Evolutionary conservation across 352 stramenopile genomes (phyloP).

Genomic region (Phytophthora cryptogea): DNA sequence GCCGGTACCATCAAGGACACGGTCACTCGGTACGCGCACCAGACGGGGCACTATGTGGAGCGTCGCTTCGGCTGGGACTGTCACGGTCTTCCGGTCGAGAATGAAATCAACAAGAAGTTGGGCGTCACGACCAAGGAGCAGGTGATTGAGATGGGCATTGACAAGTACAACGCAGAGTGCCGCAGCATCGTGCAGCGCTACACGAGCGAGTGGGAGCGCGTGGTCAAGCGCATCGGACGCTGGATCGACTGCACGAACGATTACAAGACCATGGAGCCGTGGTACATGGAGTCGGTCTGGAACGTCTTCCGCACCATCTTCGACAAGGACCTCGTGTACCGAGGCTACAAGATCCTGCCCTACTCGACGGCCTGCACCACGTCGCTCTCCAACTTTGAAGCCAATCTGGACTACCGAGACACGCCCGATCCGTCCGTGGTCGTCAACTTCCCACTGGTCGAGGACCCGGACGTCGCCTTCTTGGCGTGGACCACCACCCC

Average conservation of each 20-base stretch:
- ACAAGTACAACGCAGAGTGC: slow-evolving; percentile 99
- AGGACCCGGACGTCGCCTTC: slow-evolving; percentile 87
- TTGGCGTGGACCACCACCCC: slow-evolving; percentile 99
- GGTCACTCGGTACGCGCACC: slow-evolving; percentile 99
- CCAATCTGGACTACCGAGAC: slow-evolving; percentile 99
- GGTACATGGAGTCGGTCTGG: slow-evolving; percentile 99
- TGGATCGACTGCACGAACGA: slow-evolving; percentile 99
- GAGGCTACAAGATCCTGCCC: slow-evolving; percentile 99
- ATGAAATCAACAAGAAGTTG: slow-evolving; percentile 99
- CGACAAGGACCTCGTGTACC: slow-evolving; percentile 98
- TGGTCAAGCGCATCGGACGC: slow-evolving; percentile 96
- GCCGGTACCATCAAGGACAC: slow-evolving; percentile 99
- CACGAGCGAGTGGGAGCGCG: slow-evolving; percentile 98
- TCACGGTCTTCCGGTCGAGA: slow-evolving; percentile 99
- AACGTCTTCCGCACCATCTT: slow-evolving; percentile 99
- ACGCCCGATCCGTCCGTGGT: slow-evolving; percentile 98
- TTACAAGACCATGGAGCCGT: slow-evolving; percentile 99
- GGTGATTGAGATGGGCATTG: slow-evolving; percentile 97
- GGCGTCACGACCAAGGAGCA: slow-evolving; percentile 97
- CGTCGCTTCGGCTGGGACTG: slow-evolving; percentile 99
- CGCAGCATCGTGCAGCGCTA: slow-evolving; percentile 98
- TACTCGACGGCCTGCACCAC: slow-evolving; percentile 98
- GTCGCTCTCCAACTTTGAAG: slow-evolving; percentile 99
- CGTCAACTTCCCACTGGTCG: slow-evolving; percentile 94
- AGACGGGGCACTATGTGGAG: slow-evolving; percentile 97